A percentile compares a stretch with the other conserved stretches of the same genome.
phyloP scores from a whole-genome alignment of 441 rosid genomes.

The Brassica balearica region DNA sequence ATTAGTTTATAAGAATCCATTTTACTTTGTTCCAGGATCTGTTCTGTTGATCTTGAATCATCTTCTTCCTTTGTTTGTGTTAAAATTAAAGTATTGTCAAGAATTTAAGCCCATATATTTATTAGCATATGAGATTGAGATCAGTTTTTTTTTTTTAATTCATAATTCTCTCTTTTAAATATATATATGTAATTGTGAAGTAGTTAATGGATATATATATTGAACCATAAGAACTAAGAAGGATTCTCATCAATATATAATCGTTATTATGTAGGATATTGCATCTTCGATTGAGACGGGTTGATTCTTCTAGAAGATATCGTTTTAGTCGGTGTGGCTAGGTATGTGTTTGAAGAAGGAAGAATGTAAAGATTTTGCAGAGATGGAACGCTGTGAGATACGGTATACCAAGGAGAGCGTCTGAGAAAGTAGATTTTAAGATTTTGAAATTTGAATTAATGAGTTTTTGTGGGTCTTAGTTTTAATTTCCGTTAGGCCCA shows the following conservation, averaged over 20 bases:
- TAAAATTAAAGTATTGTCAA: not conserved
- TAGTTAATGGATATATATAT: no score
- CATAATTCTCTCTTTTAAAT: no score
- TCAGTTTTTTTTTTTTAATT: not conserved
- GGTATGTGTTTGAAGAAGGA: not conserved
- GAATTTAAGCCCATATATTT: no score
- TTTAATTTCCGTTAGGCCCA: not conserved
- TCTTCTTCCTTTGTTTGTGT: slow-evolving; percentile 8
- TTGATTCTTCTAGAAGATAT: not conserved
- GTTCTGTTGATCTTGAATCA: slow-evolving; percentile 9
- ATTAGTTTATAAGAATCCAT: slow-evolving; percentile 5
- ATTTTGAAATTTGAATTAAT: not conserved
- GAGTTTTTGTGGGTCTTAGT: not conserved
- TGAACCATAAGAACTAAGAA: no score
- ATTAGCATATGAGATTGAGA: not conserved
- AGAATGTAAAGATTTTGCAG: not conserved
- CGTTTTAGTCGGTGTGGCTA: not conserved
- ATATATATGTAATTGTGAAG: no score
- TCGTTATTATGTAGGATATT: not conserved
- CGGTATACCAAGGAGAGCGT: not conserved
- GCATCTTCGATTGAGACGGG: not conserved
- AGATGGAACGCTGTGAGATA: not conserved
- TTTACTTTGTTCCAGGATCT: not conserved
- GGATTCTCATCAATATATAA: no score
- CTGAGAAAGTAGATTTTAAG: no score